Base-by-base conservation (phyloP, 108 stramenopile species). In the Licmophora abbreviata region DNA sequence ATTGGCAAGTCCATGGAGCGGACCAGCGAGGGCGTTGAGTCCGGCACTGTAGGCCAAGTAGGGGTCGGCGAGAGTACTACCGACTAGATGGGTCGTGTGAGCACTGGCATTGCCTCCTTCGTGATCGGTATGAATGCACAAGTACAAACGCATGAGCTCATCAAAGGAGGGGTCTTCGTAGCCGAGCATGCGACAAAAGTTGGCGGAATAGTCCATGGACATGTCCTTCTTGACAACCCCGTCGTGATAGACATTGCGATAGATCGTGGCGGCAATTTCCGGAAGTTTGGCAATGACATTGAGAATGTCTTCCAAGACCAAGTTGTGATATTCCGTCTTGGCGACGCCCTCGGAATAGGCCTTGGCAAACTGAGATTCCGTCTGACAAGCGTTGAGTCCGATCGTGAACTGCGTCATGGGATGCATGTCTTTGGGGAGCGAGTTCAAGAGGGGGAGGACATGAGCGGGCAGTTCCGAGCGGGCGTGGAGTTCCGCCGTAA, bases 71-170 rank as follows among this genome's bases (percentile, higher is more conserved):
- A 99, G 63, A 21, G 98, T 97, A 17, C 88, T 92, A 55, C 98
- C 98, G 10, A 97, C 95, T 56, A 99, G 78, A 74, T 97, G 98
- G 36, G 98, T 99, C 43, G 98, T 84, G 71, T 99, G 98, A 5
- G 98, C 98, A 18, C 91, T 93, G 34, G 96, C 98, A 71, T 99
- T 99, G 48, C 98, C 98, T 32, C 98, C 98, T 76, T 99, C 98
- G 73, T 99, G 98, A 74, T 99, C 98, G 33, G 95, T 94, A 86
- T 99, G 98, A 71, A 99, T 99, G 66, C 92, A 93, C 33, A 99
- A 76, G 79, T 99, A 99, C 50, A 99, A 79, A 26, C 98, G 86
- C 98, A 99, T 99, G 47, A 99, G 75, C 74, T 99, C 98, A 72
- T 99, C 96, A 66, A 97, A 95, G 45, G 68, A 63, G 29, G 87